Conservation (phyloP, 2,329 filamentous ascomycete species). For the Mollisia scopiformis region DNA sequence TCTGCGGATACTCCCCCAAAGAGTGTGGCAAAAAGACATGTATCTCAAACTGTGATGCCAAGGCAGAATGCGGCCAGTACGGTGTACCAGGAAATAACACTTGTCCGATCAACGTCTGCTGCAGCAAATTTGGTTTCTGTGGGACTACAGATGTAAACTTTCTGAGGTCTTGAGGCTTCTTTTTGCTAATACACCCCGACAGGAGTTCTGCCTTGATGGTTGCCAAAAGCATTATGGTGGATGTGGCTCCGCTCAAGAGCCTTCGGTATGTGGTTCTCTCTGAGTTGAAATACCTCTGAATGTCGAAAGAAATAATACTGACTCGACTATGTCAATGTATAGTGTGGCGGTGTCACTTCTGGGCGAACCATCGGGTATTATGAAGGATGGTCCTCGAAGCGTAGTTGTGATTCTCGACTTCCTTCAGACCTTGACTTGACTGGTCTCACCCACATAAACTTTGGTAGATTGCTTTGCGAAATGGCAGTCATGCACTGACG, state of each 20-base stretch:
- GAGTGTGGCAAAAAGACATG: background rate
- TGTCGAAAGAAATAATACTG: too few relatives aligned
- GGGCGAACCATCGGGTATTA: slow-evolving; percentile 40
- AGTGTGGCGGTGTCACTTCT: slow-evolving; percentile 8
- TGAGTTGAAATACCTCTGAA: too few relatives aligned
- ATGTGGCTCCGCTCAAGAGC: background rate
- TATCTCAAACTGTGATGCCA: background rate
- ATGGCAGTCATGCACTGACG: slow-evolving; percentile 22
- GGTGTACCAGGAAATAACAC: background rate
- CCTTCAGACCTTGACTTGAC: slow-evolving; percentile 15
- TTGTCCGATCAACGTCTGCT: slow-evolving; percentile 28
- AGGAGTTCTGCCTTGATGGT: background rate
- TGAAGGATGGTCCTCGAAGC: slow-evolving; percentile 34
- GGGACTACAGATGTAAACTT: background rate
- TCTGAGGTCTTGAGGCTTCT: too few relatives aligned
- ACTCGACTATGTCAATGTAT: too few relatives aligned
- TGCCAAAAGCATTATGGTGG: slow-evolving; percentile 2
- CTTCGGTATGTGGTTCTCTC: too few relatives aligned
- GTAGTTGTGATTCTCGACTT: slow-evolving; percentile 7
- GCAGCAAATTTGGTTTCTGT: slow-evolving; percentile 32
- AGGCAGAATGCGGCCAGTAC: background rate
- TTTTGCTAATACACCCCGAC: too few relatives aligned
- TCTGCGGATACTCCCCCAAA: background rate
- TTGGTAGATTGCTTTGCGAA: background rate
- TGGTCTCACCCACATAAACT: slow-evolving; percentile 28